Evolutionary conservation across 495 filamentous ascomycete genomes (phyloP), one percentile per base, ranked within the genome.

Genomic region (Penicillium egyptiacum): DNA sequence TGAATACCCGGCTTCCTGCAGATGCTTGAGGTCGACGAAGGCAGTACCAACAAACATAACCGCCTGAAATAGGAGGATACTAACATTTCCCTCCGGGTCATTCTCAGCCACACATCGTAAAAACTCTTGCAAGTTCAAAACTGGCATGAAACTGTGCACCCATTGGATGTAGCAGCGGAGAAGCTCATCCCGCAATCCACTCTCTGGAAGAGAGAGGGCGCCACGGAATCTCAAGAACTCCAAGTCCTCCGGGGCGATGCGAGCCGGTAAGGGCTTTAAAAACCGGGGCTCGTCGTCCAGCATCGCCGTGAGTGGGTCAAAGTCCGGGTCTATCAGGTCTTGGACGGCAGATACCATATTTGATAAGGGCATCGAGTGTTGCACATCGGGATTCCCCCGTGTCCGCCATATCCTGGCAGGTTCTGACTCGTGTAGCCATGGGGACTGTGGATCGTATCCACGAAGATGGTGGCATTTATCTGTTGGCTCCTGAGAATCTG

Each of bases 101-200:
- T 87, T 85, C 47, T 74, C 61, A 1, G 73, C 75, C 53, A 91
- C 79, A 53, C 80, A 80, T 50, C 73, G 63, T 23, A 94, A 66
- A 65, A 92, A 89, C 30, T 88, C 80, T 56, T 86, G 82, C 51
- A 90, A 71, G 55, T 95, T 88, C 53, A 95, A 58, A 26, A 93
- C 77, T 3, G 90, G 90, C 87, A 93, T 89, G 68, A 87, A 92
- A 49, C 89, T 90, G 66, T 95, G 86, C 16, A 94, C 89, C 77
- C 84, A 93, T 72, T 92, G 84, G 59, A 91, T 78, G 72, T 91
- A 93, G 10, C 83, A 83, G 47, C 82, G 79, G 1, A 95, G 71
- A 25, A 93, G 70, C 55, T 88, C 89, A 71, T 84, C 88, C 61
- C 89, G 84, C 50, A 92, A 66, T 0, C 75, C 73, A 35, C 73